Base-by-base conservation (phyloP, 1,139 yeast genomes). In the Wickerhamiella pararugosa region DNA sequence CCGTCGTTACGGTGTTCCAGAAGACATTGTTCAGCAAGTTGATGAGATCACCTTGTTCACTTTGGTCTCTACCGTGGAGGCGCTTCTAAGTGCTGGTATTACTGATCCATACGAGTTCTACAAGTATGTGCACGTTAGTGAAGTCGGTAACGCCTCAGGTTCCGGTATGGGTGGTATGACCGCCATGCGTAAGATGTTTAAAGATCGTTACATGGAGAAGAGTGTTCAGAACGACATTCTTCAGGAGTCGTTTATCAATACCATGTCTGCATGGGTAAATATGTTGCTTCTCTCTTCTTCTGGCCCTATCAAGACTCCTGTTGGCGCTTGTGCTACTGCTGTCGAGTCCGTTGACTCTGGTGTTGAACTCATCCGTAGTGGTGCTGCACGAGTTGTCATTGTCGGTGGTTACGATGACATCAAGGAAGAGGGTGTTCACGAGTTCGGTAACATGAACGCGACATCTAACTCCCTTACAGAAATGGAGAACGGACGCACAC, bases 131-230 rank as follows among this genome's bases (percentile, higher is more conserved):
- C 98, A 90, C 64, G 93, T 90, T 49, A 86, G 97, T 41, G 97
- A 90, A 67, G 87, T 90, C 54, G 98, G 98, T 70, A 90, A 90
- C 75, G 86, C 97, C 73, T 81, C 95, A 42, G 98, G 98, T 70
- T 86, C 97, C 45, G 98, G 98, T 76, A 87, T 90, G 94, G 98
- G 98, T 67, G 98, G 98, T 79, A 93, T 87, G 53, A 64, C 80
- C 55, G 98, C 98, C 45, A 69, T 90, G 60, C 82, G 93, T 65
- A 96, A 96, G 55, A 90, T 90, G 97, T 90, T 86, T 71, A 86
- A 75, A 67, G 95, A 87, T 62, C 79, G 98, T 69, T 87, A 71
- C 69, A 70, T 75, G 54, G 98, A 90, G 61, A 72, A 71, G 64
- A 95, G 94, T 46, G 95, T 87, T 45, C 98, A 90, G 70, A 90